Evolutionary conservation across 2,329 filamentous ascomycete genomes (phyloP), one percentile per base, ranked within the genome.

Genomic region (Stemphylium vesicarium): DNA sequence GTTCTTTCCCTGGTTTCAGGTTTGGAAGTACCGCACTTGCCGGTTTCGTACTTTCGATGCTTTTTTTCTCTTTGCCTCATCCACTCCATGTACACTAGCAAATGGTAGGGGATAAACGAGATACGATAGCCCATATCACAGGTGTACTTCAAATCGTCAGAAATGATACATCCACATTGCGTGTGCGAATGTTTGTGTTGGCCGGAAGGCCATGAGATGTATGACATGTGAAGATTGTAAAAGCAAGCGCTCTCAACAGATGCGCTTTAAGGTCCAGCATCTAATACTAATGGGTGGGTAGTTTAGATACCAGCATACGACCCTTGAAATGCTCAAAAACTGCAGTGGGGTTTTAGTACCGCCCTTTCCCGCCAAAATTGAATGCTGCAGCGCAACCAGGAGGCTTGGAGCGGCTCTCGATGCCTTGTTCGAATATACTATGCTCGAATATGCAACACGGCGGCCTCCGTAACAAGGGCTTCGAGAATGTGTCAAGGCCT

Each of bases 31-130:
- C 53, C 36, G 15, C 38, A 20, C 31, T 12, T 39, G 39, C 44
- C 49, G 33, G 39, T 45, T 39, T 50, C 50, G 47, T 59, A 42
- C 49, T 22, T 40, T 39, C 13, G 12, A 32, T 18, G 9, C 10
- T 36, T 22, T 48, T 13, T 22, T 48, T 32, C n/a, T 22, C 9
- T 10, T 50, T 53, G 6, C 36, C 44, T 49, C 22, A 24, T 29
- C 20, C 12, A 11, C 26, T 16, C 6, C 29, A 18, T 12, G 24
- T 44, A 16, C 31, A 44, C 26, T 7, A 32, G 26, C 26, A 32
- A 33, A 24, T 36, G 16, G 7, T n/a, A 48, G 22, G 22, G 18
- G 16, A 11, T n/a, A 20, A 8, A 38, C 15, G 24, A 22, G 18
- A 38, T 36, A 38, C 24, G 15, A 33, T 39, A 7, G 13, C 12